A percentile compares a stretch with the other conserved stretches of the same genome.
Evolutionary conservation across 176 grass and related monocot genomes (phyloP).

Genomic region (Urochloa ruziziensis): DNA sequence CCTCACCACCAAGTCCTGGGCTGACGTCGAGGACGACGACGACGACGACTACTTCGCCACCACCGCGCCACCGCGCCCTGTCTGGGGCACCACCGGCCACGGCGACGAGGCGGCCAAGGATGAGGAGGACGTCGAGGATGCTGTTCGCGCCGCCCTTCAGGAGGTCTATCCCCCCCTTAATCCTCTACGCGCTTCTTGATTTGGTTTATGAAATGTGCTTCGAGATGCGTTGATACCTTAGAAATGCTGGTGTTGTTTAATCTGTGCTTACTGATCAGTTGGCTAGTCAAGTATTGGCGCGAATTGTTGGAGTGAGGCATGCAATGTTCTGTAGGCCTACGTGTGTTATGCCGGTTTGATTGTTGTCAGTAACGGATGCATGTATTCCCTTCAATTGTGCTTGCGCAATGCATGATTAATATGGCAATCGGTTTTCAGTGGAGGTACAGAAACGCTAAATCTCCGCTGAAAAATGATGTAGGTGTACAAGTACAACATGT

Average conservation of each 20-base stretch:
- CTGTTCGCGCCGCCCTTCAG: slow-evolving; percentile 42
- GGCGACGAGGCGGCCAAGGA: slow-evolving; percentile 20
- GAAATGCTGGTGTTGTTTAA: background rate
- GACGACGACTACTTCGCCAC: slow-evolving; percentile 96
- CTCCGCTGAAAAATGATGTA: background rate
- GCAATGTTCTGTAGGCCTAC: background rate
- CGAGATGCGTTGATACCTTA: background rate
- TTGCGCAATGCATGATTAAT: background rate
- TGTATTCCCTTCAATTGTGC: background rate
- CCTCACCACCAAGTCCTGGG: slow-evolving; percentile 83
- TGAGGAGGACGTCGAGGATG: slow-evolving; percentile 30
- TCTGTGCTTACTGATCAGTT: background rate
- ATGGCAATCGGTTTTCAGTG: background rate
- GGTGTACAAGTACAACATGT: background rate
- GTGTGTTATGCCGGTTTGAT: background rate
- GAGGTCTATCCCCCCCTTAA: slow-evolving; percentile 44
- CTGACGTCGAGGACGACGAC: slow-evolving; percentile 92
- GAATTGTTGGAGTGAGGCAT: background rate
- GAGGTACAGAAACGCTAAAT: background rate
- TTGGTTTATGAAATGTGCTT: background rate
- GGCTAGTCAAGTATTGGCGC: background rate
- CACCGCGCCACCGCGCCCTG: slow-evolving; percentile 67
- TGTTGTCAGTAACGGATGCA: background rate
- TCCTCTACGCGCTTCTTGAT: background rate
- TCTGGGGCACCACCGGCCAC: slow-evolving; percentile 36